These are phyloP conservation scores for Mucor irregularis DNA, from an alignment of 371 early-diverging fungal genomes.

Conservation along the genomic window DNA sequence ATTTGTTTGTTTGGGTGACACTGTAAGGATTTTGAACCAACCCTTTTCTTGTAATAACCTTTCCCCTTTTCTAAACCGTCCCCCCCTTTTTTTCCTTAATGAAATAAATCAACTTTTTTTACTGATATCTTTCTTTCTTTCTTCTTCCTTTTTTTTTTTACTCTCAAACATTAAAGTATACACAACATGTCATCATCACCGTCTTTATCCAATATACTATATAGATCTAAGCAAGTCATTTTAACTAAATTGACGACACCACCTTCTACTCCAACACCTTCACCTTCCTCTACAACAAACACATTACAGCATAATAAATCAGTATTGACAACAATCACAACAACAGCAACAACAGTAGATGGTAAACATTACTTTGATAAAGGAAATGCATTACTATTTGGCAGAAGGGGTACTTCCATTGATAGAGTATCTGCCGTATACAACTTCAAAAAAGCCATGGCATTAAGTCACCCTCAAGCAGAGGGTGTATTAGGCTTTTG, in stretches of 20 bases:
- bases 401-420: conserved; percentile 43
- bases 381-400: conserved; percentile 56
- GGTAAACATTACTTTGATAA: conserved; percentile 37
- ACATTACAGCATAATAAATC: not conserved
- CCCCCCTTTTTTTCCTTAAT: conserved; percentile 3
- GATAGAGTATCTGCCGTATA: conserved; percentile 45
- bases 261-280: too few species aligned
- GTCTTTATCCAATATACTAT: conserved; percentile 1
- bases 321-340: conserved; percentile 1
- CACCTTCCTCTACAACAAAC: too few species aligned
- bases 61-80: conserved; percentile 9
- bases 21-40: conserved; percentile 2
- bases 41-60: conserved; percentile 1
- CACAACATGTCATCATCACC: too few species aligned
- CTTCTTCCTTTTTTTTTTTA: conserved; percentile 1
- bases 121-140: not conserved
- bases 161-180: too few species aligned
- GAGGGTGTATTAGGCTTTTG: conserved; percentile 62
- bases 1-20: too few species aligned
- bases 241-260: not conserved
- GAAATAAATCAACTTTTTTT: not conserved
- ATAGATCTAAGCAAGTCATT: conserved; percentile 12
- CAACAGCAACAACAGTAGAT: conserved; percentile 6
- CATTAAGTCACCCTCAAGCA: conserved; percentile 38
- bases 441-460: conserved; percentile 47